Evolutionary conservation across 106 monocot genomes (phyloP).

Genomic region (Amphibolis antarctica): DNA sequence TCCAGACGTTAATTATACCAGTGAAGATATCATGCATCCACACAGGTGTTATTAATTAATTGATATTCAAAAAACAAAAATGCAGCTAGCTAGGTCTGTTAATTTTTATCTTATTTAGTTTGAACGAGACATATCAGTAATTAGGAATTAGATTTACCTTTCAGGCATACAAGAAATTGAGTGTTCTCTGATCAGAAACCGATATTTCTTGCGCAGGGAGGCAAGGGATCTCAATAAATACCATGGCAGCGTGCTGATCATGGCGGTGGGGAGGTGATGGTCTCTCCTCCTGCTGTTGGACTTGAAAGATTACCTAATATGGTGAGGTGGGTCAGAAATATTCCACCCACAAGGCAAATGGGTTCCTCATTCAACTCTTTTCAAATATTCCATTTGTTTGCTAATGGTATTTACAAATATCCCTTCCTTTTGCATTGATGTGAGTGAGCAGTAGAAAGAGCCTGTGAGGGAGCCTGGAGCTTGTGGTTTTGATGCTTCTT

Average conservation of each 20-base stretch:
- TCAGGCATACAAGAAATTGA: background rate
- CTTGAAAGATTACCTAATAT: constrained; percentile 12
- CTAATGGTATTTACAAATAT: constrained; percentile 46
- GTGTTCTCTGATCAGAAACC: too few species aligned
- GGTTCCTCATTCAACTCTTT: constrained; percentile 18
- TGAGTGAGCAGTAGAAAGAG: constrained; percentile 48
- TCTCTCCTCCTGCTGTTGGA: constrained; percentile 11
- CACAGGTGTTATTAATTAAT: too few species aligned
- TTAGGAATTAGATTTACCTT: background rate
- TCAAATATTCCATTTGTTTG: constrained; percentile 74
- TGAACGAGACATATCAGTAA: too few species aligned
- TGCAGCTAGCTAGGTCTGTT: too few species aligned
- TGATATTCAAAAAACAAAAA: too few species aligned
- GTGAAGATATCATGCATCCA: background rate
- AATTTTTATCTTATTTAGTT: too few species aligned
- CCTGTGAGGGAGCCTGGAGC: constrained; percentile 12
- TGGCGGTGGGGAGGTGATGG: background rate
- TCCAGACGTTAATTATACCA: constrained; percentile 13
- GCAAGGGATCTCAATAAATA: constrained; percentile 31
- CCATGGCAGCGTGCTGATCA: constrained; percentile 1
- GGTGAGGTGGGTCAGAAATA: constrained; percentile 45
- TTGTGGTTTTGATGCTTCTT: constrained; percentile 13
- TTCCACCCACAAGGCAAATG: constrained; percentile 37
- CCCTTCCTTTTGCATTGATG: constrained; percentile 51
- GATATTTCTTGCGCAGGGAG: constrained; percentile 10